Evolutionary conservation across 2,329 filamentous ascomycete species (phyloP).

Genomic region (Pseudogymnoascus pannorum): DNA sequence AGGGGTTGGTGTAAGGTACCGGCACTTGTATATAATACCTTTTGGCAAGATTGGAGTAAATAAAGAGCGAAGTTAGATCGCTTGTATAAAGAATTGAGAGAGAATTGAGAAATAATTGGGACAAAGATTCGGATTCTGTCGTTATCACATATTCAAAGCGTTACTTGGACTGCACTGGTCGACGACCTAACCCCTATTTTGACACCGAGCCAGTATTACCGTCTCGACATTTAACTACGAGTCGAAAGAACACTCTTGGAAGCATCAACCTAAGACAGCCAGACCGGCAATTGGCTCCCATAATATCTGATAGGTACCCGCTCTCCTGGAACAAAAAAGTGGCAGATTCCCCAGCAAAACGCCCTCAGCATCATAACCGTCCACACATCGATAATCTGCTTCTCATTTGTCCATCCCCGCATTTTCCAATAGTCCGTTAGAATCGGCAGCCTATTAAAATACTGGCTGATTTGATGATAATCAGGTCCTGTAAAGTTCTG

Average conservation of each 20-base stretch:
- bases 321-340: conserved; percentile 20
- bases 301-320: conserved; percentile 18
- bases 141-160: neutral
- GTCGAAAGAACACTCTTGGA: neutral
- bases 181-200: neutral
- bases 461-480: conserved; percentile 13
- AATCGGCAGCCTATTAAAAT: conserved; percentile 14
- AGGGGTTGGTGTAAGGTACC: conserved; percentile 4
- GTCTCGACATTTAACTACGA: neutral
- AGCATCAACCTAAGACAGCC: conserved; percentile 4
- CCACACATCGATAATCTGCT: conserved; percentile 19
- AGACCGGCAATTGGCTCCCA: conserved; percentile 20
- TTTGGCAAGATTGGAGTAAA: neutral
- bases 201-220: neutral
- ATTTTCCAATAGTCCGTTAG: conserved; percentile 16
- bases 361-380: conserved; percentile 20
- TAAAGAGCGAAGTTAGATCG: neutral
- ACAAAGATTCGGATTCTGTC: neutral
- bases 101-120: no score
- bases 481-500: neutral
- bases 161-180: neutral
- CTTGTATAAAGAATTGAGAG: conserved; percentile 5
- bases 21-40: conserved; percentile 6
- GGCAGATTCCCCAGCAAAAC: conserved; percentile 19
- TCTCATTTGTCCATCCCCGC: conserved; percentile 12